phyloP scores from a whole-genome alignment of 2,329 filamentous ascomycete genomes.

The Graphiopsis chlorocephala region DNA sequence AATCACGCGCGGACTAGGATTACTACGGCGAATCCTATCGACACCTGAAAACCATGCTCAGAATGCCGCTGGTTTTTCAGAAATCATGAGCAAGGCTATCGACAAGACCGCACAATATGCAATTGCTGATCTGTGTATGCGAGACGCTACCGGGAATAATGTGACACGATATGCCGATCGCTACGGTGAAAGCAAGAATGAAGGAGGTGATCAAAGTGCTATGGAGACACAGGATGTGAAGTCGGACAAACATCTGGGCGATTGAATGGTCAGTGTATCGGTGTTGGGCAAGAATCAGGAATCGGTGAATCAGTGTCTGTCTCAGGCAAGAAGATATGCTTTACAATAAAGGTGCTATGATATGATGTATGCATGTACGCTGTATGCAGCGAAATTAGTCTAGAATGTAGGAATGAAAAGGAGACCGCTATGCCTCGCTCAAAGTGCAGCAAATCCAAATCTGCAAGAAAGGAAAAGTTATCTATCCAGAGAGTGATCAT shows the following conservation, averaged over 20 bases:
- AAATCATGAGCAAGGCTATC: not conserved
- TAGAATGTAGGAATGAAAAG: not conserved
- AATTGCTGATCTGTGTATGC: not conserved
- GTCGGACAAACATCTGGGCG: not conserved
- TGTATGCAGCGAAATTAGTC: not conserved
- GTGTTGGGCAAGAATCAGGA: not conserved
- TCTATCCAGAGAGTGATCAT: not conserved
- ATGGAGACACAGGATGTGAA: not conserved
- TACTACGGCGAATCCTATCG: not conserved
- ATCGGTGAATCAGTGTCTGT: not conserved
- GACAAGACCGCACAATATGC: not conserved
- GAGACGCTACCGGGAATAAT: no score
- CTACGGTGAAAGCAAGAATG: not conserved
- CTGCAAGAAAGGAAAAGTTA: not conserved
- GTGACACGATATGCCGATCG: not conserved
- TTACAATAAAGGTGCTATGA: not conserved
- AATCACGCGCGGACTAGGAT: not conserved
- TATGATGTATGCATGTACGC: not conserved
- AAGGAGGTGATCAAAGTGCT: not conserved
- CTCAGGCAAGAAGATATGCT: not conserved
- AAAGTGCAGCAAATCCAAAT: slow-evolving; percentile 2
- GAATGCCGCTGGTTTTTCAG: not conserved
- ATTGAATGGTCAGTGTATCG: not conserved
- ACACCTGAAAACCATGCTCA: no score
- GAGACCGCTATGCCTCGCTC: slow-evolving; percentile 6